Evolutionary conservation across 192 early-diverging fungal species (phyloP).

Genomic region (Umbelopsis sp.): DNA sequence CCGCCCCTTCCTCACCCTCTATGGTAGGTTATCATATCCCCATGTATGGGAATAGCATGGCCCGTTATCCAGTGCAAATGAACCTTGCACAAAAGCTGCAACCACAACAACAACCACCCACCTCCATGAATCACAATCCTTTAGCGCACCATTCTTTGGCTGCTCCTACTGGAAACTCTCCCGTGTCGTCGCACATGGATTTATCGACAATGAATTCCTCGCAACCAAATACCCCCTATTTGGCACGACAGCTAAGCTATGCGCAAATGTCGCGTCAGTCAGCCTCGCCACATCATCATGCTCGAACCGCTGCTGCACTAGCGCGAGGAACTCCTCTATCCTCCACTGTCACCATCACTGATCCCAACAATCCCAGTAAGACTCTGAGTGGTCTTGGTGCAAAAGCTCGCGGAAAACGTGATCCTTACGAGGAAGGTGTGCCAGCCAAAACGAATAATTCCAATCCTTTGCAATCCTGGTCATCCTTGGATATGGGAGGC

Average conservation of each 20-base stretch:
- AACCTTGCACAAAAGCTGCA: constrained; percentile 53
- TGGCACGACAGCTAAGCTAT: constrained; percentile 75
- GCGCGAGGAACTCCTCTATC: constrained; percentile 61
- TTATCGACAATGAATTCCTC: constrained; percentile 19
- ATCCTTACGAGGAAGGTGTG: constrained; percentile 34
- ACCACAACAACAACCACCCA: constrained; percentile 44
- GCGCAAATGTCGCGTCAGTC: constrained; percentile 75
- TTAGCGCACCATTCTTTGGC: constrained; percentile 37
- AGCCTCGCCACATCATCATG: constrained; percentile 86
- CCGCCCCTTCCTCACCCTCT: constrained; percentile 28
- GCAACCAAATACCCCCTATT: constrained; percentile 58
- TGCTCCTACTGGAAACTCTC: constrained; percentile 36
- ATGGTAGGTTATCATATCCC: constrained; percentile 21
- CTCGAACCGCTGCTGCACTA: constrained; percentile 83
- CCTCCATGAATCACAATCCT: constrained; percentile 41
- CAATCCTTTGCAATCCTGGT: constrained; percentile 68
- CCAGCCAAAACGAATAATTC: constrained; percentile 20
- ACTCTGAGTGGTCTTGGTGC: constrained; percentile 45
- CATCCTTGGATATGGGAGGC: constrained; percentile 90
- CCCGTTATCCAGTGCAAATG: constrained; percentile 52
- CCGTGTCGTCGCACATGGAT: constrained; percentile 18
- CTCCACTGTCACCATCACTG: constrained; percentile 57
- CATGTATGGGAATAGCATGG: constrained; percentile 43
- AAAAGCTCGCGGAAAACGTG: constrained; percentile 33
- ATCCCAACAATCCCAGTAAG: constrained; percentile 60